A percentile compares a stretch with the other conserved stretches of the same genome.
Evolutionary conservation across 768 basidiomycete genomes (phyloP).

Genomic region (Panaeolus papilionaceus): DNA sequence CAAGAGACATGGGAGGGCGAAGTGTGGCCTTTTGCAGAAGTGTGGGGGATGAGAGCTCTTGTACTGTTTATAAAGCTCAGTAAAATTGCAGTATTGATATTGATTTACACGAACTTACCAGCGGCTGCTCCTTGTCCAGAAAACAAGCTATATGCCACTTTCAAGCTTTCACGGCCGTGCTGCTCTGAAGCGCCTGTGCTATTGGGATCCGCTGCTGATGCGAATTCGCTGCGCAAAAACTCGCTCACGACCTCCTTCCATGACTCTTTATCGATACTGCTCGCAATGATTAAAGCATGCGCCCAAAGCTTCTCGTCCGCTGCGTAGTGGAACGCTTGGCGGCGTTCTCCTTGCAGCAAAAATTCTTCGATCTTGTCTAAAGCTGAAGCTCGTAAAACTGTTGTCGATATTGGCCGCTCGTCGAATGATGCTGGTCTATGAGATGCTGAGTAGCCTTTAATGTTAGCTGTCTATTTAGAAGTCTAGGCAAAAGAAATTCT

Average conservation of each 20-base stretch:
- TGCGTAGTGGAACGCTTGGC: conserved; percentile 87
- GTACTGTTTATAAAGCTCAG: conserved; percentile 52
- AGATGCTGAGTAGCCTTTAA: conserved; percentile 21
- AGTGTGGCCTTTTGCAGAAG: conserved; percentile 50
- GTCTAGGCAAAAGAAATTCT: not conserved
- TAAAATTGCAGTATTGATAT: conserved; percentile 7
- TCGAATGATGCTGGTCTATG: conserved; percentile 33
- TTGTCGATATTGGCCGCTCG: conserved; percentile 62
- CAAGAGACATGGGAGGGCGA: conserved; percentile 42
- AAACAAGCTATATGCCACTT: conserved; percentile 82
- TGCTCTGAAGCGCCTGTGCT: conserved; percentile 13
- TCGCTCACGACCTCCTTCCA: conserved; percentile 93
- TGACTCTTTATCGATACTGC: conserved; percentile 89
- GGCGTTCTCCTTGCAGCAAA: conserved; percentile 84
- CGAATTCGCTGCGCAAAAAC: conserved; percentile 82
- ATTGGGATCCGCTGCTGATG: conserved; percentile 40
- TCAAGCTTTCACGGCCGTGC: conserved; percentile 64
- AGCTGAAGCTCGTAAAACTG: conserved; percentile 63
- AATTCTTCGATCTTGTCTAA: conserved; percentile 82
- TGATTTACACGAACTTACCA: conserved; percentile 50
- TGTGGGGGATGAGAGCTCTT: conserved; percentile 72
- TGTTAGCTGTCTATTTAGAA: not conserved
- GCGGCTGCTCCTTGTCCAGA: conserved; percentile 83
- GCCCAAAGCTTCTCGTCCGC: conserved; percentile 91
- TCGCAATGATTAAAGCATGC: conserved; percentile 94